phyloP scores from a whole-genome alignment of 1,284 basidiomycete genomes.

The Singerocomus inundabilis region DNA sequence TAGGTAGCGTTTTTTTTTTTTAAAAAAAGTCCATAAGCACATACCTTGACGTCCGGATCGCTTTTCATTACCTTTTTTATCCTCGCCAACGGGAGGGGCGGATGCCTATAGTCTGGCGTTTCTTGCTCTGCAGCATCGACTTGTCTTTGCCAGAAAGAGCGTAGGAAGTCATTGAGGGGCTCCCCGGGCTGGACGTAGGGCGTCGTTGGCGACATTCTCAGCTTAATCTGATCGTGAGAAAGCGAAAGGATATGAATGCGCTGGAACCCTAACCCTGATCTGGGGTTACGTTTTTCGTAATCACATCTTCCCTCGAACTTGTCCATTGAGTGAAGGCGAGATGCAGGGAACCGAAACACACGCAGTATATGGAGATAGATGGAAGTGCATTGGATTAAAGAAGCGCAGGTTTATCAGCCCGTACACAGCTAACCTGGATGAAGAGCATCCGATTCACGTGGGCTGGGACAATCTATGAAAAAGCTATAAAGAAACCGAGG shows the following conservation, averaged over 20 bases:
- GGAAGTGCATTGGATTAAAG: no score
- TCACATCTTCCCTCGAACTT: no score
- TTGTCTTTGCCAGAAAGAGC: constrained; percentile 82
- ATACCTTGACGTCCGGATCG: constrained; percentile 91
- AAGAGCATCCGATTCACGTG: no score
- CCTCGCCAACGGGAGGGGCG: constrained; percentile 82
- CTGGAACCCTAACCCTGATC: constrained; percentile 28
- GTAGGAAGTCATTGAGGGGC: constrained; percentile 72
- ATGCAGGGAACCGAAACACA: no score
- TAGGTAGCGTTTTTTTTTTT: no score
- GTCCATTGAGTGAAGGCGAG: no score
- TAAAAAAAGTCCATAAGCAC: background rate
- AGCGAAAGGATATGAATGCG: background rate
- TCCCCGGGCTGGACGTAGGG: constrained; percentile 72
- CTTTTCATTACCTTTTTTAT: constrained; percentile 99
- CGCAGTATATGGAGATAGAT: no score
- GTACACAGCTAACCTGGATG: no score
- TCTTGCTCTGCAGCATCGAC: constrained; percentile 78
- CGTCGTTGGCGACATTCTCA: constrained; percentile 35
- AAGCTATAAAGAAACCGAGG: constrained; percentile 4
- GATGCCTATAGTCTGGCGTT: constrained; percentile 81
- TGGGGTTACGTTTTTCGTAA: constrained; percentile 5
- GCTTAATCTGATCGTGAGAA: constrained; percentile 24
- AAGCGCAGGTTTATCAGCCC: no score
- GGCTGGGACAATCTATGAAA: no score